Evolutionary conservation across 768 basidiomycete genomes (phyloP), one percentile per base, ranked within the genome.

Genomic region (Termitomyces sp.): DNA sequence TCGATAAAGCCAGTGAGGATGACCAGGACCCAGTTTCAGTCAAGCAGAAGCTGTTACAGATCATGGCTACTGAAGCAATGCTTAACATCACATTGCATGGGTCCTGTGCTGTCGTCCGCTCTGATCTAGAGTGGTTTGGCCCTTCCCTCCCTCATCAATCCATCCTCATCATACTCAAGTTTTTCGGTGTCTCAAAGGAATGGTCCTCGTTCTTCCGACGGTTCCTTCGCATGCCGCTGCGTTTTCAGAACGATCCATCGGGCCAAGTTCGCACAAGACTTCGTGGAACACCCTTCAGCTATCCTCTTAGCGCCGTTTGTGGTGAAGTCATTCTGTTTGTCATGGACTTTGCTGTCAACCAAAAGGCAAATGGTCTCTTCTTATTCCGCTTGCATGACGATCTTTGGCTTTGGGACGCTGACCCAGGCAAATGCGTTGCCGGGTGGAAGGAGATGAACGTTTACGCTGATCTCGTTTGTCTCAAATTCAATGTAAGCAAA

Each of bases 321-420:
- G 78, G 78, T 8, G 79, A 81, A 61, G 68, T 67, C 3, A 56
- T 79, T 14, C 55, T 79, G 40, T 80, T 78, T 62, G 70, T 68
- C 20, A 78, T 81, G 78, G 79, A 81, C 63, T 77, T 77, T 58
- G 77, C 78, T 8, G 76, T 79, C 57, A 80, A 79, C 51, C 79
- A 77, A 53, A 66, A 64, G 35, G 73, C 77, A 1, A 56, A 72
- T 23, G 78, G 78, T 4, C 62, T 81, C 12, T 76, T 70, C 64
- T 70, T 81, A 16, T 74, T 79, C 53, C 70, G 77, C 53, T 75
- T 79, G 66, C 77, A 80, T 63, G 78, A 80, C 55, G 79, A 81
- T 55, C 64, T 80, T 7, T 80, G 77, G 77, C 61, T 79, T 18
- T 78, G 74, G 74, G 71, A 76, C 50, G 62, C 72, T 0, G 64